Evolutionary conservation across 148 eudicot genomes (phyloP), one percentile per base, ranked within the genome.

Genomic region (Dianthus caryophyllus): DNA sequence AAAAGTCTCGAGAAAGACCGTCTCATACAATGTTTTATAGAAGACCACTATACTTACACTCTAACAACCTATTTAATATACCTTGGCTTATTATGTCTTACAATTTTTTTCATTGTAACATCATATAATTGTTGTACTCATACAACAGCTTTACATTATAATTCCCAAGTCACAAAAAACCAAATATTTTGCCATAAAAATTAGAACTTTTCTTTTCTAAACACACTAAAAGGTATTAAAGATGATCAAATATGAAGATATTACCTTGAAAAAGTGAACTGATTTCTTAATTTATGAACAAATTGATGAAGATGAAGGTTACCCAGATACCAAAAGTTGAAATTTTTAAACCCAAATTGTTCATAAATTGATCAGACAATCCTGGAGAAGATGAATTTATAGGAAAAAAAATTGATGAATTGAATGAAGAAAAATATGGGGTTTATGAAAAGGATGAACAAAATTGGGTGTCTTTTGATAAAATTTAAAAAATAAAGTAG

Each of bases 211-310:
- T 63, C 13, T 18, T 20, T 1, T 44, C 44, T 1, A 1, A 43
- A 18, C 1, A 16, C 22, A 62, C 41, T 6, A 21, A 9, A 74
- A 17, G 29, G 38, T 2, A 6, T 26, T 20, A 50, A 66, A 54
- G 11, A 41, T 14, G 15, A 4, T 17, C 39, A 54, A 53, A 31
- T 4, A 13, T 13, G 15, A 44, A 62, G 7, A 62, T 21, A 12
- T 14, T 62, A 75, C 78, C 73, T 62, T 64, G 25, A 64, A 63
- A n/a, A 22, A 22, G 60, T 51, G 62, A 25, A 27, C 6, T 60
- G 14, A 33, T 36, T 25, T 21, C 30, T 22, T 33, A 33, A 46
- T 39, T 50, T 36, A 17, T 18, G 15, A 49, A n/a, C n/a, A n/a
- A n/a, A n/a, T n/a, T n/a, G n/a, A n/a, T n/a, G n/a, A n/a, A 9